These are phyloP conservation scores for Trichophyton benhamiae DNA, from an alignment of 2,329 filamentous ascomycete species.

Conservation along the genomic window DNA sequence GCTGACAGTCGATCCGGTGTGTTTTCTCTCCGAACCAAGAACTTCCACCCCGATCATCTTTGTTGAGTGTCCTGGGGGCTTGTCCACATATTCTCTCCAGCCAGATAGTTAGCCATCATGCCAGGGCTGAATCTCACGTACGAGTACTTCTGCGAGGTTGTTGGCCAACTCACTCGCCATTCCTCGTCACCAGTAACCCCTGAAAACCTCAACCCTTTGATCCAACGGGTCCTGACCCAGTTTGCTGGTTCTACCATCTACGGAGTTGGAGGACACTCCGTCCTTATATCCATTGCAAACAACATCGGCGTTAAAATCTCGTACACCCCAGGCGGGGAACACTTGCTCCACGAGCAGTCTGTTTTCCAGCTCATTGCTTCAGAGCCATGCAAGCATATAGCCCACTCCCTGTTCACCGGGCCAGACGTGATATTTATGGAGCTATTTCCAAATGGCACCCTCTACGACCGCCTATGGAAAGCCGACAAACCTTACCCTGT, in stretches of 20 bases:
- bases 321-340: neutral
- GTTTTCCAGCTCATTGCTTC: neutral
- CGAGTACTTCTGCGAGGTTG: too few relatives aligned
- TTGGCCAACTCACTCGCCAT: too few relatives aligned
- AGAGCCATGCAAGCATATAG: neutral
- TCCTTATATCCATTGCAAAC: neutral
- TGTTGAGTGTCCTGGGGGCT: too few relatives aligned
- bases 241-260: neutral
- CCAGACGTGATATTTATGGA: neutral
- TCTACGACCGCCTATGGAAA: neutral
- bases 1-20: too few relatives aligned
- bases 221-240: neutral
- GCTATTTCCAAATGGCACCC: neutral
- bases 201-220: neutral
- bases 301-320: neutral
- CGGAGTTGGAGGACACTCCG: neutral
- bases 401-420: neutral
- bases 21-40: too few relatives aligned
- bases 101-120: too few relatives aligned
- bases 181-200: too few relatives aligned
- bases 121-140: too few relatives aligned
- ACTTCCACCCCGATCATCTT: too few relatives aligned
- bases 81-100: too few relatives aligned
- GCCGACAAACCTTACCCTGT: neutral
- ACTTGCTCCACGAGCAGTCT: neutral